Evolutionary conservation across 2,329 filamentous ascomycete species (phyloP).

Genomic region (Kalaharituber pfeilii): DNA sequence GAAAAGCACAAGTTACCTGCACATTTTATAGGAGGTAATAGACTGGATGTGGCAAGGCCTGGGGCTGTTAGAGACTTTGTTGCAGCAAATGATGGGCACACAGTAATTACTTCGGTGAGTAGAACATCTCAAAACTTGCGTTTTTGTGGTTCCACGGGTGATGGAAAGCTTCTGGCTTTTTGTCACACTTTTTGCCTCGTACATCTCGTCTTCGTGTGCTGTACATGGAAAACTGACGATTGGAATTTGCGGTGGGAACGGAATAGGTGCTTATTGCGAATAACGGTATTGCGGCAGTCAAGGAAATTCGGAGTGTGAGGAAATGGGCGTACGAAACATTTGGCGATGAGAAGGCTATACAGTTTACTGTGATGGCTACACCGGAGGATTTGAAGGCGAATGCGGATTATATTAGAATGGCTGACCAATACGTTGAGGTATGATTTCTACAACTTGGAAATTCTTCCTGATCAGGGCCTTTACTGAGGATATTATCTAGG

Average conservation of each 20-base stretch:
- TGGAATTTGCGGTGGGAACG: not conserved
- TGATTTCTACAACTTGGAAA: conserved; percentile 15
- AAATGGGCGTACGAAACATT: conserved; percentile 99
- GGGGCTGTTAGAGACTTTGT: conserved; percentile 96
- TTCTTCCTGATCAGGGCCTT: not conserved
- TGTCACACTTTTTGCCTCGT: no score
- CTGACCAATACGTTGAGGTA: conserved; percentile 92
- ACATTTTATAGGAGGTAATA: conserved; percentile 95
- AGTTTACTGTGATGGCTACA: conserved; percentile 99
- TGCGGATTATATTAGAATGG: conserved; percentile 98
- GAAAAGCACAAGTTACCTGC: conserved; percentile 67
- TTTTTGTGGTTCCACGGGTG: not conserved
- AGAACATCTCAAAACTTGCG: not conserved
- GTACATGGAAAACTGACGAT: not conserved
- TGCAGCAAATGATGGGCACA: conserved; percentile 73
- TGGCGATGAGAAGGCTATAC: conserved; percentile 91
- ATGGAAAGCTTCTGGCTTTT: not conserved
- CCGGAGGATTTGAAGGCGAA: conserved; percentile 95
- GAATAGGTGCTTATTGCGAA: conserved; percentile 88
- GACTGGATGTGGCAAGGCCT: conserved; percentile 59
- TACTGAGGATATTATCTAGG: conserved; percentile 30
- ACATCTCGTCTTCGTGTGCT: not conserved
- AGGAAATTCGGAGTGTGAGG: conserved; percentile 95
- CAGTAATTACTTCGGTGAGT: conserved; percentile 91
- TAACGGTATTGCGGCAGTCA: conserved; percentile 98